Evolutionary conservation across 352 stramenopile species (phyloP).

Genomic region (Globisporangium paroecandrum): DNA sequence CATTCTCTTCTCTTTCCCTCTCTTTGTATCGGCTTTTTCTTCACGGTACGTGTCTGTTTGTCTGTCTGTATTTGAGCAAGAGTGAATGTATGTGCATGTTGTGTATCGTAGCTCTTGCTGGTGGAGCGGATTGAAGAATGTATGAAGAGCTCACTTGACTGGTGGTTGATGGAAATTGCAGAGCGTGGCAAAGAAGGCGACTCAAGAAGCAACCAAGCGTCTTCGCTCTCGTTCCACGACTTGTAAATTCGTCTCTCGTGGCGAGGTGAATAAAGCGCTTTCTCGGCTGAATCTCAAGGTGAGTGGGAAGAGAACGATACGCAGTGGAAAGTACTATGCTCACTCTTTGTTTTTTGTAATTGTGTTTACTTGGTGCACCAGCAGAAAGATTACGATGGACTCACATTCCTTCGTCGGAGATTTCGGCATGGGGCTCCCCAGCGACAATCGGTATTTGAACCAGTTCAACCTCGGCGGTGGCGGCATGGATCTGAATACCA

Average conservation of each 20-base stretch:
- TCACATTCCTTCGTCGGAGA: conserved; percentile 75
- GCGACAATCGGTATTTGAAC: conserved; percentile 74
- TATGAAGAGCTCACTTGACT: neutral
- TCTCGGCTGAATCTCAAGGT: neutral
- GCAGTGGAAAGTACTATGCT: neutral
- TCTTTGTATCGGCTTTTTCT: neutral
- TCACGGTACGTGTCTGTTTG: neutral
- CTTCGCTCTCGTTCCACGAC: neutral
- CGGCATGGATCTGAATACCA: conserved; percentile 36
- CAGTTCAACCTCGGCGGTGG: conserved; percentile 56
- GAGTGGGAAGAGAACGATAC: neutral
- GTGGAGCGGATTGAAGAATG: neutral
- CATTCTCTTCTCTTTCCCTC: neutral
- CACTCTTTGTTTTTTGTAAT: neutral
- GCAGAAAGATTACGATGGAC: conserved; percentile 39
- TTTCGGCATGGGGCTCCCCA: conserved; percentile 62
- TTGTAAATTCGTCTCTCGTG: conserved; percentile 5
- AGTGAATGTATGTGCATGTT: conserved; percentile 2
- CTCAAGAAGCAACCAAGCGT: neutral
- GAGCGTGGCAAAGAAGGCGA: conserved; percentile 3
- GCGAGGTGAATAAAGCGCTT: conserved; percentile 1
- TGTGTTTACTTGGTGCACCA: neutral
- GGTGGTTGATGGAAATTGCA: neutral
- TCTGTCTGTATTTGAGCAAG: neutral
- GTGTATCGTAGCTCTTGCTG: neutral